Evolutionary conservation across 2,329 filamentous ascomycete genomes (phyloP).

Genomic region (Bimuria novae-zelandiae): DNA sequence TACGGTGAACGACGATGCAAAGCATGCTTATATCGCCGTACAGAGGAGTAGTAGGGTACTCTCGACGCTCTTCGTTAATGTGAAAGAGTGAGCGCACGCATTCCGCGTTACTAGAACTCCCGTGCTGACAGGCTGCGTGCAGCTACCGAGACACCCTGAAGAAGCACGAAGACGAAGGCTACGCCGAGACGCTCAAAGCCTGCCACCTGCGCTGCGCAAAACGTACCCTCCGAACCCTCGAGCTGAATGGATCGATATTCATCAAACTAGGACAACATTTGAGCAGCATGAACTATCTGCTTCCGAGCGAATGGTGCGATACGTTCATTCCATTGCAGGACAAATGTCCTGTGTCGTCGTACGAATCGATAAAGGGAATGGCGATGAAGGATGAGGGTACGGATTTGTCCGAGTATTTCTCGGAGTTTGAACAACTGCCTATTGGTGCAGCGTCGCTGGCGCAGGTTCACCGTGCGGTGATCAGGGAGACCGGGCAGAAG

Average conservation of each 20-base stretch:
- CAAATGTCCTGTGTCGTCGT: conserved; percentile 89
- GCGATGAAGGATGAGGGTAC: conserved; percentile 81
- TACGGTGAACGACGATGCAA: conserved; percentile 68
- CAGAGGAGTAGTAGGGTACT: conserved; percentile 81
- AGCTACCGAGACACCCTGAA: conserved; percentile 90
- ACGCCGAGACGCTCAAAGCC: conserved; percentile 70
- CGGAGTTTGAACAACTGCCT: conserved; percentile 76
- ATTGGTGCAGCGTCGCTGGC: conserved; percentile 93
- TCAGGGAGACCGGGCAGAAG: conserved; percentile 79
- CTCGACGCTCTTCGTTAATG: conserved; percentile 74
- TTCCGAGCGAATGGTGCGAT: conserved; percentile 89
- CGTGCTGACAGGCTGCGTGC: conserved; percentile 6
- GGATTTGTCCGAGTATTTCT: conserved; percentile 80
- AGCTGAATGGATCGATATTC: conserved; percentile 97
- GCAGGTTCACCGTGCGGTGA: conserved; percentile 86
- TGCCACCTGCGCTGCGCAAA: conserved; percentile 94
- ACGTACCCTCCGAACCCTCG: conserved; percentile 81
- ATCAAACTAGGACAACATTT: conserved; percentile 97
- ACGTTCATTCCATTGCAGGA: conserved; percentile 97
- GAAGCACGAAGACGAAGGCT: conserved; percentile 66
- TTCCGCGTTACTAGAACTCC: neutral
- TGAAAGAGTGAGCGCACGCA: conserved; percentile 75
- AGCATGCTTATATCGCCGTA: conserved; percentile 73
- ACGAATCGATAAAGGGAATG: conserved; percentile 85
- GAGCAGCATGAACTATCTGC: conserved; percentile 92